Base-by-base conservation (phyloP, 257 asterid species). In the Datura wrightii region DNA sequence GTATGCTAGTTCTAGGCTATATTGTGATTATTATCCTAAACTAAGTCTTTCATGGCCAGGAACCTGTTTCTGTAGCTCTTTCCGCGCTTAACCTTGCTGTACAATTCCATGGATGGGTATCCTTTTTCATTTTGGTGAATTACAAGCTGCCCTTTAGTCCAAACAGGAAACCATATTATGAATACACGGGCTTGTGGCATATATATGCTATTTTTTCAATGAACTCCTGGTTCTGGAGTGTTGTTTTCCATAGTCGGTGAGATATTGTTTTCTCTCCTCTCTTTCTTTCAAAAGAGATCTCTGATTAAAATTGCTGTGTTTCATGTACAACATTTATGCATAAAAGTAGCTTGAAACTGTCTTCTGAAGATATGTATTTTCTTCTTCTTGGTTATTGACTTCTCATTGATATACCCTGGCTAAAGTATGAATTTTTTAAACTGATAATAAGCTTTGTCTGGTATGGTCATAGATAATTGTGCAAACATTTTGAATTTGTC, bases 31-130 rank as follows among this genome's bases (percentile, higher is more conserved):
- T 79, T 65, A 52, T 66, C 66, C 86, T 80, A 55, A 63, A 36
- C 81, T 6, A 50, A 9, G 58, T 70, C 79, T 86, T 13, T 54
- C 54, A 83, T 87, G 84, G 67, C 41, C 94, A 93, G 98, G 97
- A 95, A 91, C 98, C 98, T 79, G 96, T 95, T 89, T 93, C 97
- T 39, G 97, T 94, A 65, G 98, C 97, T 86, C 86, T 95, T 53
- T 95, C 98, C 19, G 93, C 94, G 65, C 94, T 95, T 74, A 95
- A 94, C 89, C 98, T 95, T 72, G 98, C 97, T 18, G 90, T 93
- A 60, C 98, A 95, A 58, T 93, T 95, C 87, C 98, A 95, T 78
- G 98, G 98, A 83, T 95, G 97, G 98, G 94, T 95, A 48, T 95
- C 98, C 15, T 95, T 93, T 85, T 94, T 92, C 90, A 89, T 92